Evolutionary conservation across 495 filamentous ascomycete genomes (phyloP).

Genomic region (Trichocladium antarcticum): DNA sequence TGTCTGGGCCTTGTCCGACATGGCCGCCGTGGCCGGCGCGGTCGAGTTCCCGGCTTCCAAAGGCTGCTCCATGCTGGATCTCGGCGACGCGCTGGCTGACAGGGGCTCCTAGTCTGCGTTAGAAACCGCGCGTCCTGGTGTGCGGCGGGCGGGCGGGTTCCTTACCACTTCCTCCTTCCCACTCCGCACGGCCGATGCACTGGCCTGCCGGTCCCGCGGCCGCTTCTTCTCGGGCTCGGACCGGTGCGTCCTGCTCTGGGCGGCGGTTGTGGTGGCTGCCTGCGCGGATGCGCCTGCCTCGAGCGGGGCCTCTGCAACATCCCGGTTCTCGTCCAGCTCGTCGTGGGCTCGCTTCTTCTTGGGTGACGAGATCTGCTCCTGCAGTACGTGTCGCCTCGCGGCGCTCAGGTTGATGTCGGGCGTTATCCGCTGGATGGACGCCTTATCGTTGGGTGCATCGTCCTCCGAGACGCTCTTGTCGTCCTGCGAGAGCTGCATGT

Average conservation of each 20-base stretch:
- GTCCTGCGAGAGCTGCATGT: constrained; percentile 9
- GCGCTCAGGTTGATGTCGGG: constrained; percentile 24
- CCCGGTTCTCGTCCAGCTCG: constrained; percentile 36
- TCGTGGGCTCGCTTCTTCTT: constrained; percentile 49
- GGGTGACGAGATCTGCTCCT: constrained; percentile 40
- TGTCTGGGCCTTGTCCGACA: constrained; percentile 19
- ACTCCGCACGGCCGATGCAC: constrained; percentile 9
- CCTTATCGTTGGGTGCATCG: constrained; percentile 17
- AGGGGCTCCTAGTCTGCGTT: constrained; percentile 13
- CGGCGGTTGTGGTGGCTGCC: constrained; percentile 13
- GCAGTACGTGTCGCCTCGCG: constrained; percentile 27
- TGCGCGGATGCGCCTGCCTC: constrained; percentile 23
- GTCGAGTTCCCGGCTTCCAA: not conserved
- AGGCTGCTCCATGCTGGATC: constrained; percentile 16
- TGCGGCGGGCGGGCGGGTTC: not conserved
- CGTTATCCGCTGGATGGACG: constrained; percentile 13
- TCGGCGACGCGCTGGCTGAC: constrained; percentile 14
- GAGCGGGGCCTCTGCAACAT: constrained; percentile 29
- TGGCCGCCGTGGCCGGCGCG: not conserved
- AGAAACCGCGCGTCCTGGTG: not conserved
- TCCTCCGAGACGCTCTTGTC: constrained; percentile 21
- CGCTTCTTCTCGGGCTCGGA: constrained; percentile 49
- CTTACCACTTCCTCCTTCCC: constrained; percentile 20
- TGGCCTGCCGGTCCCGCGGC: constrained; percentile 31
- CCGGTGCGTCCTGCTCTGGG: constrained; percentile 31